Base-by-base conservation (phyloP, 164 flowering plant genomes). In the Platanus orientalis region DNA sequence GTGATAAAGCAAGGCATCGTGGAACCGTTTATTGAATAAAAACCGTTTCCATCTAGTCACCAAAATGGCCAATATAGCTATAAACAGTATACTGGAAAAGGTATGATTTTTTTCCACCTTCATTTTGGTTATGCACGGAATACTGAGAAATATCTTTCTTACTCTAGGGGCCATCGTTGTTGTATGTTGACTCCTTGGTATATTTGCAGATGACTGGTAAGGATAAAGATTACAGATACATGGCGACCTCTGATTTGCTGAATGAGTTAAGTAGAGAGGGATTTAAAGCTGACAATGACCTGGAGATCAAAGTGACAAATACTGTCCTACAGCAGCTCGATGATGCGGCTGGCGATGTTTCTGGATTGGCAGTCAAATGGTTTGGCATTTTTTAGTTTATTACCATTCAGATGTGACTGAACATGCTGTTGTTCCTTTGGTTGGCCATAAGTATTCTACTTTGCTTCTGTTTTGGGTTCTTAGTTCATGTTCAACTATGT, bases 331-430 rank as follows among this genome's bases (percentile, higher is more conserved):
- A 86, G 49, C 99, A 95, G 75, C 97, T 95, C 55, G 96, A 92
- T 75, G 99, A 95, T 85, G 93, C 82, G 1, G 91, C 99, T 54
- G 97, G 97, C 5, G 99, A 95, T 79, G 97, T 95, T 55, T 95
- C 99, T 73, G 99, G 90, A 62, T 76, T 95, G 75, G 99, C 99
- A 72, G 94, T 95, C 11, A 95, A 95, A 81, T 95, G 99, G 99
- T 95, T 24, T 53, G 73, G 54, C 9, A 13, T 16, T 53, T 58
- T 6, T 32, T 24, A 44, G 21, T 34, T 7, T 63, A 16, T 40
- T 30, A 50, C 40, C 40, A 7, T n/a, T n/a, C n/a, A n/a, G n/a
- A n/a, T n/a, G n/a, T n/a, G n/a, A n/a, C n/a, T n/a, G 52, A 39
- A 28, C 6, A 19, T 64, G 28, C 58, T 47, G 7, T 54, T 53